Conservation (phyloP, 495 filamentous ascomycete species). For the Penicillium flavigenum region DNA sequence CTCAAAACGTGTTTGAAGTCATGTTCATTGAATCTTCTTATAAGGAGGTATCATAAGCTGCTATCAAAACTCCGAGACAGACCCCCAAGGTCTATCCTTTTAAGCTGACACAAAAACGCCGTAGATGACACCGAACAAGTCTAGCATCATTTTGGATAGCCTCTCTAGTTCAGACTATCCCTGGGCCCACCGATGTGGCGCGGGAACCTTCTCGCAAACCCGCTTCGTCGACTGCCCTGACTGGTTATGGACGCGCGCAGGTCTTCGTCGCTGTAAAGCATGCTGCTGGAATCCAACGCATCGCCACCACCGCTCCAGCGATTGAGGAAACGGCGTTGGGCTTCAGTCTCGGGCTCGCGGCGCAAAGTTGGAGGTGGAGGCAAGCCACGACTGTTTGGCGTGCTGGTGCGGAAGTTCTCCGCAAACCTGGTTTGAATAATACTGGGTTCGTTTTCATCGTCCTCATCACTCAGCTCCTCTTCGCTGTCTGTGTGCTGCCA, state of each 20-base stretch:
- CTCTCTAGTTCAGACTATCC: conserved; percentile 40
- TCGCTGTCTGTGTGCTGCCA: conserved; percentile 82
- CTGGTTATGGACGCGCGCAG: conserved; percentile 45
- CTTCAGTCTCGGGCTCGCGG: conserved; percentile 38
- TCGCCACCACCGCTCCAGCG: conserved; percentile 50
- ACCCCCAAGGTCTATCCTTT: not conserved
- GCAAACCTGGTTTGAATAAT: conserved; percentile 28
- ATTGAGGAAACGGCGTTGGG: conserved; percentile 45
- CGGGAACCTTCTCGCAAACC: conserved; percentile 38
- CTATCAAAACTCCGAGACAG: not conserved
- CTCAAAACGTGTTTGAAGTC: not conserved
- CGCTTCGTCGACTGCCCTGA: conserved; percentile 40
- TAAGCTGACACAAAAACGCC: not conserved
- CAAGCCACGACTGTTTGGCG: conserved; percentile 36
- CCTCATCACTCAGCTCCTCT: conserved; percentile 56
- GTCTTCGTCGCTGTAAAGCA: conserved; percentile 44
- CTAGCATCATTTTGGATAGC: not conserved
- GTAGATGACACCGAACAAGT: not conserved
- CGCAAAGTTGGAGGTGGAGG: conserved; percentile 31
- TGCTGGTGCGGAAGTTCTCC: conserved; percentile 41
- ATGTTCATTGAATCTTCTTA: not conserved
- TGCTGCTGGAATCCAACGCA: conserved; percentile 41
- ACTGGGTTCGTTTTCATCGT: conserved; percentile 34
- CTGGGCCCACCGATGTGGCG: conserved; percentile 40
- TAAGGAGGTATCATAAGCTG: not conserved